Conservation (phyloP, 2,329 filamentous ascomycete species). For the Alternaria ventricosa region DNA sequence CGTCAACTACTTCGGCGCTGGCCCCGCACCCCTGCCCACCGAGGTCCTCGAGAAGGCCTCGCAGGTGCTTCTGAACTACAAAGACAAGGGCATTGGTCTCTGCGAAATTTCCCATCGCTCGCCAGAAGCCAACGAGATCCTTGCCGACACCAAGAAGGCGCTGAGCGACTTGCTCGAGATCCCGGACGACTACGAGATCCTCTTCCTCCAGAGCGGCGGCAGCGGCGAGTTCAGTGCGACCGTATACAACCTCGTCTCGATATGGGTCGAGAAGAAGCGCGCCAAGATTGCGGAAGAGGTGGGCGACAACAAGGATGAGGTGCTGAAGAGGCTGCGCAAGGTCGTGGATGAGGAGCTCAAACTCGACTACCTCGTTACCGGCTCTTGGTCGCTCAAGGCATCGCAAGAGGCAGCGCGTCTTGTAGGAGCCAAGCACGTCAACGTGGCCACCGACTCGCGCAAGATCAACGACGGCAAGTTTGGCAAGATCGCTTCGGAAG, state of each 20-base stretch:
- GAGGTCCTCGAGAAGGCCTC: conserved; percentile 79
- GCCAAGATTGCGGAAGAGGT: conserved; percentile 65
- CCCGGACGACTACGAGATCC: conserved; percentile 82
- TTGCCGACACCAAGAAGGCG: conserved; percentile 78
- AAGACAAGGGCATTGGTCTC: conserved; percentile 80
- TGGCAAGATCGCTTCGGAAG: conserved; percentile 79
- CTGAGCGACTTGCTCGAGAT: conserved; percentile 79
- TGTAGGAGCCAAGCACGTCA: conserved; percentile 78
- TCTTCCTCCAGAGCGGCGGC: conserved; percentile 89
- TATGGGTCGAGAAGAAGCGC: conserved; percentile 78
- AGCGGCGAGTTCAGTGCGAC: conserved; percentile 84
- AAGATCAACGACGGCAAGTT: conserved; percentile 78
- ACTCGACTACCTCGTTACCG: conserved; percentile 89
- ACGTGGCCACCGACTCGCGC: conserved; percentile 73
- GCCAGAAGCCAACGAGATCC: conserved; percentile 75
- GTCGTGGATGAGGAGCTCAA: conserved; percentile 74
- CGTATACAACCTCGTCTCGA: conserved; percentile 81
- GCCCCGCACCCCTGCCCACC: conserved; percentile 85
- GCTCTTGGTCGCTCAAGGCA: conserved; percentile 89
- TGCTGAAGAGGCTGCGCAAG: conserved; percentile 67
- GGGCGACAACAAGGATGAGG: conserved; percentile 60
- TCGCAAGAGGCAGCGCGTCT: conserved; percentile 81
- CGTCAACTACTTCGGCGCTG: conserved; percentile 87
- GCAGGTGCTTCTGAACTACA: conserved; percentile 79
- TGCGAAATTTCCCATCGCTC: conserved; percentile 93